Evolutionary conservation across 2,329 filamentous ascomycete genomes (phyloP).

Genomic region (Myriangium duriaei): DNA sequence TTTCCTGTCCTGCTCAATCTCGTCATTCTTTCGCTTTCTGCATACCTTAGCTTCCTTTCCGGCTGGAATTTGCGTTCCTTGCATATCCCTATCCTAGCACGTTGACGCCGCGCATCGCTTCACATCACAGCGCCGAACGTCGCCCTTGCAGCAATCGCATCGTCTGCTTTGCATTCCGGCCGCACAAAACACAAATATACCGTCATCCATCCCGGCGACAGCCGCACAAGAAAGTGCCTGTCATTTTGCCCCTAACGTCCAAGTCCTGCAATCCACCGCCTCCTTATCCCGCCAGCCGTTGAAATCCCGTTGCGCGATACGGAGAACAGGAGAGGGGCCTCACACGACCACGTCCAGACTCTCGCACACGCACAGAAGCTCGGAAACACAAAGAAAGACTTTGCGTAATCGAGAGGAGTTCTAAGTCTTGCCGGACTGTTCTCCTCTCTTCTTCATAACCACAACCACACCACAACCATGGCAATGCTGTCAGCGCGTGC

Average conservation of each 20-base stretch:
- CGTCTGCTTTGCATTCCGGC: background rate
- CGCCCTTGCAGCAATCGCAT: too few species aligned
- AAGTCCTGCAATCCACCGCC: background rate
- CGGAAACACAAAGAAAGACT: too few species aligned
- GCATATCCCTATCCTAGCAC: background rate
- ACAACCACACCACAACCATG: slow-evolving; percentile 2
- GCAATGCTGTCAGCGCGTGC: slow-evolving; percentile 34
- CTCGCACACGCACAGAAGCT: background rate
- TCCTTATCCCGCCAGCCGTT: background rate
- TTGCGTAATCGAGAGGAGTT: background rate
- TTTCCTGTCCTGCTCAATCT: background rate
- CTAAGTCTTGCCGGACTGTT: background rate
- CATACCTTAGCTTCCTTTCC: background rate
- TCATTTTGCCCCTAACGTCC: too few species aligned
- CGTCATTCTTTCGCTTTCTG: background rate
- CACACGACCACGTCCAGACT: background rate
- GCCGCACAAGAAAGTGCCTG: background rate
- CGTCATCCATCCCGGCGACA: background rate
- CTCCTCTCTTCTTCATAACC: background rate
- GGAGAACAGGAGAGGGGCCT: background rate
- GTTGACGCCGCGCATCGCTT: background rate
- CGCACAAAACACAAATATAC: background rate
- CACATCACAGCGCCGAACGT: background rate
- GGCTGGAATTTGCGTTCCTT: background rate
- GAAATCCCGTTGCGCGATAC: background rate